These are phyloP conservation scores for Leishmania major DNA, from an alignment of 208 protist genomes.

Conservation along the genomic window DNA sequence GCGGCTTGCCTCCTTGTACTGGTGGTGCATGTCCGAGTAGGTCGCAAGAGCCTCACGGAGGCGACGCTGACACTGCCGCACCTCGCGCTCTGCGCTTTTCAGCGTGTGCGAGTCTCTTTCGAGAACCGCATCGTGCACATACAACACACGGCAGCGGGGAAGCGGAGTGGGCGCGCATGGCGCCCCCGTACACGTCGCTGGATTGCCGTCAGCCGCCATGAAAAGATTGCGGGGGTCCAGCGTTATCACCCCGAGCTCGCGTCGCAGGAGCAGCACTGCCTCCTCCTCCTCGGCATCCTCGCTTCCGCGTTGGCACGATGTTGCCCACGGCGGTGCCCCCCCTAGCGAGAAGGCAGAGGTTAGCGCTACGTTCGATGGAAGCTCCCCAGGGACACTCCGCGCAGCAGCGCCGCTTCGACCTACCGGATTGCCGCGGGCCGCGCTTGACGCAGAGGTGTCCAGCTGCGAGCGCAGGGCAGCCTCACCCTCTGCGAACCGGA, in stretches of 20 bases:
- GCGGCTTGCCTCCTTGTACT: constrained; percentile 13
- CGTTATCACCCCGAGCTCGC: constrained; percentile 4
- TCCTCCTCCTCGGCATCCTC: constrained; percentile 16
- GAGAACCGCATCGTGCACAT: constrained; percentile 14
- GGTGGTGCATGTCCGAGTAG: constrained; percentile 20
- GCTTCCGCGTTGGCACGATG: not conserved
- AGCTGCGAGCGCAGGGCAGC: constrained; percentile 10
- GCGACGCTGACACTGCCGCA: constrained; percentile 24
- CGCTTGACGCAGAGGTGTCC: constrained; percentile 2
- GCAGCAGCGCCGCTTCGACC: not conserved
- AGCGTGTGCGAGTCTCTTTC: constrained; percentile 17
- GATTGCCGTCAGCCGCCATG: not conserved
- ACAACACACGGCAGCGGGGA: constrained; percentile 25
- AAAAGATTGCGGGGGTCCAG: constrained; percentile 9
- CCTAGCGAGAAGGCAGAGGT: not conserved
- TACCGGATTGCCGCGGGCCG: not conserved
- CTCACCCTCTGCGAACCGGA: constrained; percentile 8
- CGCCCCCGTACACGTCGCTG: not conserved
- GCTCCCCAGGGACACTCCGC: not conserved
- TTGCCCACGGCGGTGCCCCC: not conserved
- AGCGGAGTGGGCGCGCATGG: constrained; percentile 7
- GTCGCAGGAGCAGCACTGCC: constrained; percentile 4
- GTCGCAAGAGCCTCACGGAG: constrained; percentile 16
- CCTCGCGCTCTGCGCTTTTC: constrained; percentile 13
- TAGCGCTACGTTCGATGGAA: not conserved